Evolutionary conservation across 129 eudicot genomes (phyloP), one percentile per base, ranked within the genome.

Genomic region (Lactuca saligna): DNA sequence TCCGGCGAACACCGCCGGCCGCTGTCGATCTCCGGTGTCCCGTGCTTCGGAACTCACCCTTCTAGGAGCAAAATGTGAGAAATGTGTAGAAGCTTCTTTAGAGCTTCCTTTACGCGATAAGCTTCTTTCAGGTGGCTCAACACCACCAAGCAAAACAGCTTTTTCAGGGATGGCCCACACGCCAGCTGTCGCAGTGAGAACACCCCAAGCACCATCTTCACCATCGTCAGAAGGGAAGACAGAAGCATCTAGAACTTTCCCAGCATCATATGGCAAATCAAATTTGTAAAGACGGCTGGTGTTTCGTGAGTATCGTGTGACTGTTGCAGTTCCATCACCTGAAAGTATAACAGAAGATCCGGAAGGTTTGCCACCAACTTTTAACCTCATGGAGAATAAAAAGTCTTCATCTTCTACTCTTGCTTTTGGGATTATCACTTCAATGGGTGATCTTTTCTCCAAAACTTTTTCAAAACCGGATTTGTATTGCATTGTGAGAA

Each of bases 311-410:
- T 78, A 84, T 78, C 85, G 87, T 41, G 91, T 81, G 48, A 93
- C 98, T 33, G 98, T 93, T 55, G 96, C 96, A 72, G 96, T 93
- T 72, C 98, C 98, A 78, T 93, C 98, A 55, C 98, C 95, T 75
- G 98, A 89, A 44, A 93, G 95, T 77, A 93, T 76, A 65, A 85
- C 58, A 44, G 91, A 91, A 74, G 98, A 93, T 51, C 98, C 98
- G 75, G 95, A 82, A 17, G 98, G 98, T 81, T 89, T 93, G 16
- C 98, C 98, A 17, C 98, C 98, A 53, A 89, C 82, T 70, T 83
- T 87, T 44, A 93, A 67, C 78, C 84, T 86, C 96, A 89, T 92
- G 4, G 95, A 92, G 60, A 92, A 92, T 75, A 93, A 78, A 75
- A 89, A 83, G 29, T 93, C 95, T 73, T 93, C 98, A 8, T 84